A percentile compares a stretch with the other conserved stretches of the same genome.
Conservation (phyloP, 768 basidiomycete species). For the Pholiota conissans region DNA sequence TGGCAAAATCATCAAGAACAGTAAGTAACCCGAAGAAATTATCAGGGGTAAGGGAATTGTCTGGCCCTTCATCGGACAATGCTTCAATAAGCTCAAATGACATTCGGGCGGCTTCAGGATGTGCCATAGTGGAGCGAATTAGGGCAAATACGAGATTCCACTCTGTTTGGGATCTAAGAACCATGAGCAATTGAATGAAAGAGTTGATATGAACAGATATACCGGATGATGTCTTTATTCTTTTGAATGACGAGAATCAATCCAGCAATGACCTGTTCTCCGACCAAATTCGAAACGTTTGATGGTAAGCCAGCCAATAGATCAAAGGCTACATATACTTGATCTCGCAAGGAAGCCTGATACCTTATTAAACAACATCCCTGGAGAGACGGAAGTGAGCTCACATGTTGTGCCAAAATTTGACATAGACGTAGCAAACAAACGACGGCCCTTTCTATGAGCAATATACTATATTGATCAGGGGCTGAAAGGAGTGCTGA, state of each 20-base stretch:
- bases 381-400: conserved; percentile 13
- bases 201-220: background rate
- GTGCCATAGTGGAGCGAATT: conserved; percentile 79
- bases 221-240: conserved; percentile 73
- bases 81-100: conserved; percentile 78
- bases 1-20: conserved; percentile 85
- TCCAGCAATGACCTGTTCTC: conserved; percentile 89
- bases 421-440: conserved; percentile 83
- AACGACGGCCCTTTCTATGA: conserved; percentile 93
- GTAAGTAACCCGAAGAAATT: conserved; percentile 81
- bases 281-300: conserved; percentile 75
- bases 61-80: conserved; percentile 63
- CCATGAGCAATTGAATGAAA: conserved; percentile 1
- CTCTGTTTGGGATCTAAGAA: conserved; percentile 80
- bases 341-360: conserved; percentile 84
- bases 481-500: conserved; percentile 77
- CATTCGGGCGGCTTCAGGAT: conserved; percentile 83
- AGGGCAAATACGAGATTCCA: conserved; percentile 93
- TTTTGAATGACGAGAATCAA: conserved; percentile 78
- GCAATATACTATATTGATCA: conserved; percentile 80
- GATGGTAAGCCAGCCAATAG: conserved; percentile 80
- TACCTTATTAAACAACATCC: background rate
- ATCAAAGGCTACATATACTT: conserved; percentile 93
- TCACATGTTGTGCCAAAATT: conserved; percentile 77
- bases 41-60: conserved; percentile 66